Percentiles rank a stretch among this genome's conserved stretches.
Evolutionary conservation across 345 rosid species (phyloP).

Genomic region (Kernera saxatilis): DNA sequence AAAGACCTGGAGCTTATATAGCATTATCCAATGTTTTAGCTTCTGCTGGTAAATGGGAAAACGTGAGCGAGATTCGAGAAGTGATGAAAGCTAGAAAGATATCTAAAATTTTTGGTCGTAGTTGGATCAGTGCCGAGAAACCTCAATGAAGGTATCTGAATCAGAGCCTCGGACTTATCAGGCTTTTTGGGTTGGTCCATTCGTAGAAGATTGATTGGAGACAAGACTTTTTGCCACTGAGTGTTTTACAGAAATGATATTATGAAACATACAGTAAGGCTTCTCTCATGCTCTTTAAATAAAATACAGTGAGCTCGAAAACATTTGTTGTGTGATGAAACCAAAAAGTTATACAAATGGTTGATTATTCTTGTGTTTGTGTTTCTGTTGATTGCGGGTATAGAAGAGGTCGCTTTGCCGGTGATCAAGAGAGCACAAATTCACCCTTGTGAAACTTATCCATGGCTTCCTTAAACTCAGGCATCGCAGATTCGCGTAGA

Average conservation of each 20-base stretch:
- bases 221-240: background rate
- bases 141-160: background rate
- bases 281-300: background rate
- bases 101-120: slow-evolving; percentile 54
- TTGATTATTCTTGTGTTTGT: background rate
- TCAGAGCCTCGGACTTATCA: background rate
- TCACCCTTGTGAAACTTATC: slow-evolving; percentile 45
- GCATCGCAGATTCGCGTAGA: slow-evolving; percentile 43
- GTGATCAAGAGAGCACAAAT: slow-evolving; percentile 26
- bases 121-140: slow-evolving; percentile 60
- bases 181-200: background rate
- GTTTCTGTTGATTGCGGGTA: background rate
- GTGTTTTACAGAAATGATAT: background rate
- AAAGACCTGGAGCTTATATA: slow-evolving; percentile 85
- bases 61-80: slow-evolving; percentile 60
- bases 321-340: slow-evolving; percentile 20
- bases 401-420: background rate
- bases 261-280: background rate
- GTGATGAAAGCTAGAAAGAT: slow-evolving; percentile 66
- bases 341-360: slow-evolving; percentile 9
- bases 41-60: slow-evolving; percentile 81
- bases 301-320: background rate
- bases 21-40: slow-evolving; percentile 77
- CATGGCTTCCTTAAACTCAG: slow-evolving; percentile 58
- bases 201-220: background rate